Base-by-base conservation (phyloP, 2,329 filamentous ascomycete genomes). In the Curvularia lunata region DNA sequence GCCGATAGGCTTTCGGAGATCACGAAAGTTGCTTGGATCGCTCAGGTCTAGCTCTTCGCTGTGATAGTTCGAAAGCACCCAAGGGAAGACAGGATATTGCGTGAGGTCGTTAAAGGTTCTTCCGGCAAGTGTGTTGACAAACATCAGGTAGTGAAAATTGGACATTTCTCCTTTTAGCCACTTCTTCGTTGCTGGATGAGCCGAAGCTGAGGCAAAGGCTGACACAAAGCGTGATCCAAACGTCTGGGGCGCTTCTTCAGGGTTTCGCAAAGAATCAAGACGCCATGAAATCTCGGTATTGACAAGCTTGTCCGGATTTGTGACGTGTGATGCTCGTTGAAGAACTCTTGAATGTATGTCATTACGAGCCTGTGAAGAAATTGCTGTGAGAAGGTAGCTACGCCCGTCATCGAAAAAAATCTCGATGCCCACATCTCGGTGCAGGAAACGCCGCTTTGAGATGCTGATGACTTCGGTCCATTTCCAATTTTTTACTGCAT, bases 61-160 rank as follows among this genome's bases (percentile, higher is more conserved):
- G 0, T 90, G 94, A 74, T 99, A 99, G 72, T 99, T 94, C 0
- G 95, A 93, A 45, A 99, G 81, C 3, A 99, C 89, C 95, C 95
- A 99, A 0, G 95, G 95, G 64, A 99, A 99, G 18, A 99, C 93
- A 0, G 95, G 95, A 70, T 99, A 99, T 70, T 99, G 96, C 0
- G 95, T 99, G 18, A 99, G 82, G 72, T 99, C 95, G 72, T 99
- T 99, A 80, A 99, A 99, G 0, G 95, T 98, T 51, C 95, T 85
- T 2, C 95, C 95, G 27, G 96, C 96, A 85, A 99, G 91, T 0
- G 95, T 98, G 72, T 99, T 99, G 71, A 99, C 88, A 59, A 97
- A 88, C 94, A 99, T 99, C 34, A 99, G 85, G 72, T 99, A 99
- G 76, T 98, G 92, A 70, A 99, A 99, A 75, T 99, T 99, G 13